Evolutionary conservation across 345 rosid species (phyloP).

Genomic region (Populus nigra): DNA sequence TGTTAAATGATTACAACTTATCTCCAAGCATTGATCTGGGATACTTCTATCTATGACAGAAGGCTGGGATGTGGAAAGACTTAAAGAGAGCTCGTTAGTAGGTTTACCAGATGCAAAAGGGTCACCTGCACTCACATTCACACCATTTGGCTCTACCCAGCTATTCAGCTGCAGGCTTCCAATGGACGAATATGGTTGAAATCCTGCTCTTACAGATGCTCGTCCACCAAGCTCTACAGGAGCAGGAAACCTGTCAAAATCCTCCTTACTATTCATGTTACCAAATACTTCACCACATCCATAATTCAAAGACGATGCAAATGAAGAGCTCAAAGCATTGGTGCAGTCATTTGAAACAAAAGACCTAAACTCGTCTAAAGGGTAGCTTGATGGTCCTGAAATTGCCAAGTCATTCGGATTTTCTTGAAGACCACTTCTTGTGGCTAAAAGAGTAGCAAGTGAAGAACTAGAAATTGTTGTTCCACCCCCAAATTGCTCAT

Average conservation of each 20-base stretch:
- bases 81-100: conserved; percentile 65
- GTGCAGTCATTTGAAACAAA: conserved; percentile 28
- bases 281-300: conserved; percentile 35
- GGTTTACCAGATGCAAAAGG: conserved; percentile 30
- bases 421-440: conserved; percentile 43
- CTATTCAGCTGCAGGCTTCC: conserved; percentile 37
- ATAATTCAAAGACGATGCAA: conserved; percentile 26
- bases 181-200: conserved; percentile 38
- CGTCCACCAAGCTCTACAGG: conserved; percentile 35
- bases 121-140: conserved; percentile 29
- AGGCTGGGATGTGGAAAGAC: conserved; percentile 61
- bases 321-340: conserved; percentile 29
- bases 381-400: conserved; percentile 30
- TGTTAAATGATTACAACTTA: conserved; percentile 33
- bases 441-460: conserved; percentile 30
- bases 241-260: conserved; percentile 30
- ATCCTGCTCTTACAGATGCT: conserved; percentile 34
- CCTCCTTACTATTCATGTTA: conserved; percentile 30
- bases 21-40: conserved; percentile 60
- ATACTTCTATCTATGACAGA: conserved; percentile 28
- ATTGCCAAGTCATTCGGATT: conserved; percentile 23
- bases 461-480: conserved; percentile 32
- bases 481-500: conserved; percentile 39
- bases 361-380: conserved; percentile 32
- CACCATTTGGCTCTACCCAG: conserved; percentile 42